These are phyloP conservation scores for Suillus lakei DNA, from an alignment of 768 basidiomycete genomes.

Conservation along the genomic window DNA sequence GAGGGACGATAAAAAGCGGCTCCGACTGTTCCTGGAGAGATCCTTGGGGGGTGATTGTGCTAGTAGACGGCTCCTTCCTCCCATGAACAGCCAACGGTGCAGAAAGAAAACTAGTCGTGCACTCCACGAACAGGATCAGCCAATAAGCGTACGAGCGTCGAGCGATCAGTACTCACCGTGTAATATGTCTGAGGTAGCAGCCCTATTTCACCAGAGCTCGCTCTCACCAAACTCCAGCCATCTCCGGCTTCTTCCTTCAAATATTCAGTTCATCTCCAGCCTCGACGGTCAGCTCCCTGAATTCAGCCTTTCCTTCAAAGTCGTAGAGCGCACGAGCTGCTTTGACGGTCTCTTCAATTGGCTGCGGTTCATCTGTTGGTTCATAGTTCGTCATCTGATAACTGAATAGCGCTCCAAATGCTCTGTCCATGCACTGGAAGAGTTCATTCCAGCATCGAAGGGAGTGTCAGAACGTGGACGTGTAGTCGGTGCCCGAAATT, in stretches of 20 bases:
- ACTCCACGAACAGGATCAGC: slow-evolving; percentile 44
- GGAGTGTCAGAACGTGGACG: slow-evolving; percentile 39
- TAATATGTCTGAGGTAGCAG: slow-evolving; percentile 75
- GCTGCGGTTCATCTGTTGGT: slow-evolving; percentile 35
- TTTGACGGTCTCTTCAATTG: slow-evolving; percentile 12
- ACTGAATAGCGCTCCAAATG: slow-evolving; percentile 50
- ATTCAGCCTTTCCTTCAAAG: slow-evolving; percentile 78
- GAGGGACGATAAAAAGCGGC: slow-evolving; percentile 54
- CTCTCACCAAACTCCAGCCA: slow-evolving; percentile 81
- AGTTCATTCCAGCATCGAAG: slow-evolving; percentile 80
- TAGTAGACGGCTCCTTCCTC: slow-evolving; percentile 42
- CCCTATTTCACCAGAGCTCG: slow-evolving; percentile 61
- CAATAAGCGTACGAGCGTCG: background rate
- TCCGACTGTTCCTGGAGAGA: slow-evolving; percentile 33
- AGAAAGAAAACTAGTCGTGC: slow-evolving; percentile 65
- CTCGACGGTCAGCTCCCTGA: slow-evolving; percentile 67
- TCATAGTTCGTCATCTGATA: slow-evolving; percentile 60
- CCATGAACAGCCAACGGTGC: slow-evolving; percentile 42
- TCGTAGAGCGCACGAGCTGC: slow-evolving; percentile 72
- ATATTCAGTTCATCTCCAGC: slow-evolving; percentile 75
- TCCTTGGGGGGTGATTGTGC: slow-evolving; percentile 55
- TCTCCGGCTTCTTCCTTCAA: slow-evolving; percentile 74
- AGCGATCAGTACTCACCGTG: slow-evolving; percentile 51
- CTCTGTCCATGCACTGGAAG: slow-evolving; percentile 79
- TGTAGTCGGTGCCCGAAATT: slow-evolving; percentile 26